Percentiles rank a stretch among this genome's conserved stretches.
phyloP scores from a whole-genome alignment of 495 filamentous ascomycete genomes.

The Durotheca rogersii region DNA sequence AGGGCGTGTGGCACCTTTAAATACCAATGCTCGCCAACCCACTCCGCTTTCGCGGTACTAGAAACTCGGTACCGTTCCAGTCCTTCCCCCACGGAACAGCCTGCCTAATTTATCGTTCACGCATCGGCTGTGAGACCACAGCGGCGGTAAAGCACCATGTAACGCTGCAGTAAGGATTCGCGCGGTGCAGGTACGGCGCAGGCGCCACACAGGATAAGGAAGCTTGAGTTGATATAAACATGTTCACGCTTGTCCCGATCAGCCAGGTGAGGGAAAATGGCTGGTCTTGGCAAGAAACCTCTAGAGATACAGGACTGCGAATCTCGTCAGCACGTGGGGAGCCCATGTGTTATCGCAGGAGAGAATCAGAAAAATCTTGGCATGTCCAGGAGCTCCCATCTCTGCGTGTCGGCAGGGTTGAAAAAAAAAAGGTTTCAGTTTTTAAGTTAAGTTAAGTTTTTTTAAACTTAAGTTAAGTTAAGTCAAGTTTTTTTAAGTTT shows the following conservation, averaged over 20 bases:
- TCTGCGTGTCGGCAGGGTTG: not conserved
- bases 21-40: not conserved
- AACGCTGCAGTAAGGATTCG: not conserved
- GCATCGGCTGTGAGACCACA: not conserved
- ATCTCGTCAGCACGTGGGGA: constrained; percentile 25
- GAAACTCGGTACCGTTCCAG: constrained; percentile 8
- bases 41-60: not conserved
- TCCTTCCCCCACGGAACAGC: constrained; percentile 1
- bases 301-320: constrained; percentile 2
- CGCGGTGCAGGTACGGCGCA: not conserved
- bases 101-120: constrained; percentile 13
- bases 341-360: no score
- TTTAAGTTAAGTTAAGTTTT: no score
- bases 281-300: constrained; percentile 9
- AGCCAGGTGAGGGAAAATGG: constrained; percentile 14
- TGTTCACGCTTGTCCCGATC: constrained; percentile 13
- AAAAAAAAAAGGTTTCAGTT: no score
- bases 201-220: not conserved
- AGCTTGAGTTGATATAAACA: constrained; percentile 2
- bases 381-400: constrained; percentile 3
- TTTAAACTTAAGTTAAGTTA: no score
- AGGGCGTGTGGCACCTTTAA: constrained; percentile 6
- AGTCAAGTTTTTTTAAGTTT: no score
- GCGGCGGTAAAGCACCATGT: not conserved
- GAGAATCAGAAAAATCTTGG: constrained; percentile 19